phyloP scores from a whole-genome alignment of 345 rosid genomes.

The Leavenworthia alabamica region DNA sequence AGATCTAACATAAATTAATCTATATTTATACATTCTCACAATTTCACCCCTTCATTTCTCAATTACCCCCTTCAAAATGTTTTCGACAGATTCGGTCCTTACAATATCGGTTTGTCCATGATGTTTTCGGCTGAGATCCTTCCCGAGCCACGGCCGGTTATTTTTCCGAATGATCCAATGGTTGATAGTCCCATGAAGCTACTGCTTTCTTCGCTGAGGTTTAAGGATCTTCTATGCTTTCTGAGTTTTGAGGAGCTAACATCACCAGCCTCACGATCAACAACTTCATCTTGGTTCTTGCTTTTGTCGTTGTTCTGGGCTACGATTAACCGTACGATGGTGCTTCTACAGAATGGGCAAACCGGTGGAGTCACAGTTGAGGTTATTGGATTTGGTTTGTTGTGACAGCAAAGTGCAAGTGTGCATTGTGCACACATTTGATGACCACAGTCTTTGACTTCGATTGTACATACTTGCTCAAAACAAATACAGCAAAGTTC shows the following conservation, averaged over 20 bases:
- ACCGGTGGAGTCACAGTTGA: slow-evolving; percentile 59
- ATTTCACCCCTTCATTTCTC: not conserved
- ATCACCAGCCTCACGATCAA: slow-evolving; percentile 46
- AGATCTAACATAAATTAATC: slow-evolving; percentile 24
- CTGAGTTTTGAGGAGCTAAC: slow-evolving; percentile 55
- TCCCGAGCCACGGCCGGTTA: slow-evolving; percentile 68
- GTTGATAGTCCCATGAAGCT: slow-evolving; percentile 81
- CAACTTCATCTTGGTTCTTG: slow-evolving; percentile 34
- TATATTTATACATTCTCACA: slow-evolving; percentile 30
- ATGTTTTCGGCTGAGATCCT: slow-evolving; percentile 56
- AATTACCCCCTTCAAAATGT: not conserved
- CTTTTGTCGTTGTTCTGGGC: slow-evolving; percentile 45
- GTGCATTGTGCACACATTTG: slow-evolving; percentile 99
- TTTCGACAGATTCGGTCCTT: not conserved
- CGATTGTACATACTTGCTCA: slow-evolving; percentile 90
- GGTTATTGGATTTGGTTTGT: slow-evolving; percentile 92
- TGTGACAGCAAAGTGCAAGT: slow-evolving; percentile 91
- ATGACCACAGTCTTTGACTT: slow-evolving; percentile 87
- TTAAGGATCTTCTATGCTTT: slow-evolving; percentile 57
- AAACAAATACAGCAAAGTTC: slow-evolving; percentile 96
- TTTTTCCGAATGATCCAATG: slow-evolving; percentile 58
- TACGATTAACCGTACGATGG: slow-evolving; percentile 56
- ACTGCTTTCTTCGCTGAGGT: slow-evolving; percentile 85
- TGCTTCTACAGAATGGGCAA: slow-evolving; percentile 95
- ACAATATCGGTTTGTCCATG: slow-evolving; percentile 47